These are phyloP conservation scores for Ophiostoma sp. DNA, from an alignment of 2,329 filamentous ascomycete genomes.

Conservation along the genomic window DNA sequence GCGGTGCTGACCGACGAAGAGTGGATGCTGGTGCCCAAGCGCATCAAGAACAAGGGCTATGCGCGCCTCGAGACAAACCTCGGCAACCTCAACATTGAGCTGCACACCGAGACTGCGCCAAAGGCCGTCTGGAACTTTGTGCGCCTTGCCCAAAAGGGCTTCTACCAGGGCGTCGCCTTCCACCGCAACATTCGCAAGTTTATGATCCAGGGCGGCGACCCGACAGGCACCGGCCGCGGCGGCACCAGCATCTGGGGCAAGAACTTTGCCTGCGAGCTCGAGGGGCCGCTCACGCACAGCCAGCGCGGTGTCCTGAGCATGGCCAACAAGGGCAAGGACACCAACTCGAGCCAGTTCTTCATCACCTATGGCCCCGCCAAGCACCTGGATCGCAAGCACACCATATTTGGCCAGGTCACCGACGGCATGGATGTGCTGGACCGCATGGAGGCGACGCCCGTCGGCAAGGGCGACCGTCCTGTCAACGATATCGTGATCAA, in stretches of 20 bases:
- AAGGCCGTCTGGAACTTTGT: slow-evolving; percentile 97
- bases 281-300: slow-evolving; percentile 81
- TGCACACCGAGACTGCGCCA: slow-evolving; percentile 86
- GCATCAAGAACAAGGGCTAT: slow-evolving; percentile 86
- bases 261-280: slow-evolving; percentile 89
- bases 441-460: slow-evolving; percentile 70
- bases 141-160: slow-evolving; percentile 78
- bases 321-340: slow-evolving; percentile 99
- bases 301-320: slow-evolving; percentile 76
- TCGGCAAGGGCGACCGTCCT: slow-evolving; percentile 71
- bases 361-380: slow-evolving; percentile 79
- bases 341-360: slow-evolving; percentile 93
- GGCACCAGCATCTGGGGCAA: slow-evolving; percentile 89
- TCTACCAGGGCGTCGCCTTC: slow-evolving; percentile 79
- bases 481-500: slow-evolving; percentile 73
- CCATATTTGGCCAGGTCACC: slow-evolving; percentile 86
- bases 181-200: slow-evolving; percentile 94
- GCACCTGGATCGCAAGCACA: slow-evolving; percentile 92
- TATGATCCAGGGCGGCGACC: slow-evolving; percentile 97
- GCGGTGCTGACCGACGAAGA: slow-evolving; percentile 89
- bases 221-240: slow-evolving; percentile 85
- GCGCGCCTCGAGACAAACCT: slow-evolving; percentile 81
- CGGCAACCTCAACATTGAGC: slow-evolving; percentile 79
- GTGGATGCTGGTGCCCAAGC: slow-evolving; percentile 87
- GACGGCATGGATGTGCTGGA: slow-evolving; percentile 67